These are phyloP conservation scores for Globisporangium solare DNA, from an alignment of 352 stramenopile genomes.

Conservation along the genomic window DNA sequence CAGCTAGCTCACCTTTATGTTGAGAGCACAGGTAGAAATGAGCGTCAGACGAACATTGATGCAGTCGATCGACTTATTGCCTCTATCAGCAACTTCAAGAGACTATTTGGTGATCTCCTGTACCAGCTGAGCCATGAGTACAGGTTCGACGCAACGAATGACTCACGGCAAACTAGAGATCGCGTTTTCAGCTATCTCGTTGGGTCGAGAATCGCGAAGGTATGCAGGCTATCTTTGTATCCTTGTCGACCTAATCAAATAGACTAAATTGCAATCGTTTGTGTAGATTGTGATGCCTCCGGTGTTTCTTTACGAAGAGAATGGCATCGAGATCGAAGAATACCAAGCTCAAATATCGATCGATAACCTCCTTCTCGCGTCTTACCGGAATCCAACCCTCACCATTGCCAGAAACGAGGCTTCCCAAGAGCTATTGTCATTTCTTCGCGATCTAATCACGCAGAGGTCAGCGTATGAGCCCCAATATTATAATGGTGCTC, in stretches of 20 bases:
- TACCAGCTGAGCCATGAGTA: constrained; percentile 37
- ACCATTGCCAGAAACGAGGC: constrained; percentile 31
- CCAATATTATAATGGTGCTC: not conserved
- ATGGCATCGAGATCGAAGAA: constrained; percentile 10
- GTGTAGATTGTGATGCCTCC: constrained; percentile 15
- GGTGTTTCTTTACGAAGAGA: constrained; percentile 3
- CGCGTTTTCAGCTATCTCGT: constrained; percentile 45
- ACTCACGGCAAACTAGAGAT: constrained; percentile 42
- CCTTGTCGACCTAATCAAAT: not conserved
- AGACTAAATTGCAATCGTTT: not conserved
- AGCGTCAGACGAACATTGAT: constrained; percentile 46
- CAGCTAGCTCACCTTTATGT: constrained; percentile 44
- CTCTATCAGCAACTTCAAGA: constrained; percentile 32
- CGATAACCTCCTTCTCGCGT: constrained; percentile 32
- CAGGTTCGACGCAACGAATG: constrained; percentile 28
- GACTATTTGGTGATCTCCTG: constrained; percentile 42
- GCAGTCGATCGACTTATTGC: constrained; percentile 34
- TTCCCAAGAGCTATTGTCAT: constrained; percentile 36
- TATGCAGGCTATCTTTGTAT: constrained; percentile 12
- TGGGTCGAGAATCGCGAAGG: constrained; percentile 32
- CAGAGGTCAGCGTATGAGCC: constrained; percentile 15
- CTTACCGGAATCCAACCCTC: constrained; percentile 18
- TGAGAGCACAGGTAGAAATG: constrained; percentile 20
- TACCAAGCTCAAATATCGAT: constrained; percentile 37
- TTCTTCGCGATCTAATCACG: constrained; percentile 32